phyloP scores from a whole-genome alignment of 495 filamentous ascomycete species.

The Talaromyces wortmannii region DNA sequence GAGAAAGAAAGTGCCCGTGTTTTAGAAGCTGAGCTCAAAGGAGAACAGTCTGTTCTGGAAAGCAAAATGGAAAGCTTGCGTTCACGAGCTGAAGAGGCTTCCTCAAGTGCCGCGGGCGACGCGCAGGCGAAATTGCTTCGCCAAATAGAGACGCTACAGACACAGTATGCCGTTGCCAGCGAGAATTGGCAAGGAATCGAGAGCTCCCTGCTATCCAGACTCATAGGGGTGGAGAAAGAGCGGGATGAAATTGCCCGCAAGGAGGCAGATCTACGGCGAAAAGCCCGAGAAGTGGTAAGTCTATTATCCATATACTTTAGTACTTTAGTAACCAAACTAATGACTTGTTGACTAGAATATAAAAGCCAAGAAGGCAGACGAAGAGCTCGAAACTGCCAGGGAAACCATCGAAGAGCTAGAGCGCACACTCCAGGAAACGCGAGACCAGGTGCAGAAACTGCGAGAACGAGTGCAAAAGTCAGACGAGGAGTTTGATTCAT shows the following conservation, averaged over 20 bases:
- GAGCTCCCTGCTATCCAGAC: slow-evolving; percentile 65
- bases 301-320: background rate
- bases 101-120: slow-evolving; percentile 73
- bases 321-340: background rate
- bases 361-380: slow-evolving; percentile 70
- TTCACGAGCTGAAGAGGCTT: slow-evolving; percentile 80
- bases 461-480: slow-evolving; percentile 58
- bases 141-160: slow-evolving; percentile 93
- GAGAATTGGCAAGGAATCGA: slow-evolving; percentile 98
- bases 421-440: slow-evolving; percentile 49
- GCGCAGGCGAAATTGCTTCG: slow-evolving; percentile 84
- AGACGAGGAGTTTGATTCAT: slow-evolving; percentile 51
- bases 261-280: slow-evolving; percentile 78
- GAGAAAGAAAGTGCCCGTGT: slow-evolving; percentile 65
- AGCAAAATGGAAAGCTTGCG: slow-evolving; percentile 86
- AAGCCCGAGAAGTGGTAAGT: slow-evolving; percentile 78
- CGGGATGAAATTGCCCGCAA: slow-evolving; percentile 76
- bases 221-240: slow-evolving; percentile 77
- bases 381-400: slow-evolving; percentile 70
- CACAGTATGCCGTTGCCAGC: slow-evolving; percentile 87
- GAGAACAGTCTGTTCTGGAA: slow-evolving; percentile 75
- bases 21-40: slow-evolving; percentile 72
- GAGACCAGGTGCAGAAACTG: slow-evolving; percentile 55
- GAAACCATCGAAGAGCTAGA: slow-evolving; percentile 57
- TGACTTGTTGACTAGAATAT: slow-evolving; percentile 46